Base-by-base conservation (phyloP, 2,329 filamentous ascomycete species). In the Anisogramma anomala region DNA sequence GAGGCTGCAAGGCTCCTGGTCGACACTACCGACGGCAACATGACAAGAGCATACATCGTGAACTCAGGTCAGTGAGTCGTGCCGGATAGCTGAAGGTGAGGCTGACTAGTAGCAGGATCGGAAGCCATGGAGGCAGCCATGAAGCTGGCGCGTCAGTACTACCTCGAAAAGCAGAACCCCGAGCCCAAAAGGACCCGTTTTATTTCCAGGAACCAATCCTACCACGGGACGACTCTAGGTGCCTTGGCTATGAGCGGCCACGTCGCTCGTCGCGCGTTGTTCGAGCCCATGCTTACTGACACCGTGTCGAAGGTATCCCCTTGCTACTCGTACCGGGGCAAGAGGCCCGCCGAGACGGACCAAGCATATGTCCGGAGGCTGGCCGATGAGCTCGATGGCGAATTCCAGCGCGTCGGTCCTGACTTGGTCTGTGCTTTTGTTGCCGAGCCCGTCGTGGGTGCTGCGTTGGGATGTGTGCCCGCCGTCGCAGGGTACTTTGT, bases 181-280 rank as follows among this genome's bases (percentile, higher is more conserved):
- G 68, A 84, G 49, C 65, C 69, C 2, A 57, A 67, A 28, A 68
- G 82, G n/a, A 67, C 60, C 0, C 65, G 69, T 9, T 84, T 85
- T 57, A 84, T 88, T 50, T 69, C 78, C 3, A 70, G 82, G 11
- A 59, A 71, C 26, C 68, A 76, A 31, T 83, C 79, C 4, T 88
- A 84, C 50, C 83, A 88, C 48, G 83, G 82, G 7, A 77, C 69
- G 3, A 87, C 82, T 0, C 59, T 87, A 0, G 82, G 81, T 0
- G 68, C 81, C 1, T 65, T 87, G 40, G 71, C 72, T 0, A 64
- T 81, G 13, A 71, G 80, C 8, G 79, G 79, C 8, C 76, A 85
- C 54, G 58, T 68, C 3, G 63, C 64, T 4, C 68, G 83, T 26
- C 70, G 77, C 43, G 65, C 68, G 1, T 67, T 75, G 1, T 87